These are phyloP conservation scores for Sonneratia alba DNA, from an alignment of 345 rosid genomes.

Conservation along the genomic window DNA sequence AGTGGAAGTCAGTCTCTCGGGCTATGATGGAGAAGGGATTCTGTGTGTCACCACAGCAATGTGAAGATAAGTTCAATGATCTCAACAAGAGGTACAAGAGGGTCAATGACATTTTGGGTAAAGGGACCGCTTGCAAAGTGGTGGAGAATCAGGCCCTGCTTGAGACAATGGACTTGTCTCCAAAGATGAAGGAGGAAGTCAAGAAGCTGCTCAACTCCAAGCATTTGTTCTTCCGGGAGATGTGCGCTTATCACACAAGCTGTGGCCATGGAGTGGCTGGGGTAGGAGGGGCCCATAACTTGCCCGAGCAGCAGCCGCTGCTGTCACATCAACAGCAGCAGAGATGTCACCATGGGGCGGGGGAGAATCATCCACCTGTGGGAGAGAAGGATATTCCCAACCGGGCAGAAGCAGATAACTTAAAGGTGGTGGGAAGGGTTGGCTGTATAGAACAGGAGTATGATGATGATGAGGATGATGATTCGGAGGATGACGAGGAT, in stretches of 20 bases:
- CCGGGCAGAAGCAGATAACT: conserved; percentile 25
- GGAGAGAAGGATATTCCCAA: conserved; percentile 7
- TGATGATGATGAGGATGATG: conserved; percentile 37
- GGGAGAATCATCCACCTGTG: conserved; percentile 4
- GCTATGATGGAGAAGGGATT: conserved; percentile 98
- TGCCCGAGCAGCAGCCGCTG: conserved; percentile 23
- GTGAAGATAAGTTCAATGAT: conserved; percentile 95
- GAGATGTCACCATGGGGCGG: conserved; percentile 47
- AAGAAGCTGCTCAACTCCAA: conserved; percentile 78
- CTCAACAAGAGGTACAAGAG: conserved; percentile 95
- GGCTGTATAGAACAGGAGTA: conserved; percentile 41
- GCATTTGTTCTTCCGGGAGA: conserved; percentile 85
- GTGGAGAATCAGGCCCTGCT: conserved; percentile 88
- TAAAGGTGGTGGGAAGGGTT: conserved; percentile 28
- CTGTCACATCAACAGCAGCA: conserved; percentile 16
- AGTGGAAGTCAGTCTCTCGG: conserved; percentile 91
- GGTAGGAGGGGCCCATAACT: conserved; percentile 26
- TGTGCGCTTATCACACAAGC: conserved; percentile 95
- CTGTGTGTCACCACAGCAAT: conserved; percentile 91
- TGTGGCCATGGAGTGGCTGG: conserved; percentile 45
- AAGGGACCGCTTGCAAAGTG: conserved; percentile 79
- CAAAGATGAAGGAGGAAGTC: conserved; percentile 77
- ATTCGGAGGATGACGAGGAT: conserved; percentile 44
- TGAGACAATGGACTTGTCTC: conserved; percentile 62
- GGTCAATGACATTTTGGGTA: conserved; percentile 89